Conservation (phyloP, 768 basidiomycete genomes). For the Tricholoma bakamatsutake region DNA sequence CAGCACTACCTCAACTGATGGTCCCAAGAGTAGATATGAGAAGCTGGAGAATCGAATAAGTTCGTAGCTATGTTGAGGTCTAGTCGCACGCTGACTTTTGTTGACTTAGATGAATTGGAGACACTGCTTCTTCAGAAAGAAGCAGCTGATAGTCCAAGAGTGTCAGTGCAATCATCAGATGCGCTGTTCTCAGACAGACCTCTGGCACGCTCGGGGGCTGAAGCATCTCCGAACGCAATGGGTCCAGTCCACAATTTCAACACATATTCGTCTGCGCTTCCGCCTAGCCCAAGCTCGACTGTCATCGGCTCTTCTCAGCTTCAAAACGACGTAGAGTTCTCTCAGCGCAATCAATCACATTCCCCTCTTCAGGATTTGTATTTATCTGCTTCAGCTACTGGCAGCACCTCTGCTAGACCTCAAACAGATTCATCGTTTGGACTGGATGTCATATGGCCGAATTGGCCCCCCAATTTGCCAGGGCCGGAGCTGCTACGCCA, state of each 20-base stretch:
- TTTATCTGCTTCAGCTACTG: conserved; percentile 9
- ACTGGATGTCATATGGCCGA: conserved; percentile 42
- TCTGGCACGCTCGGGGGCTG: not conserved
- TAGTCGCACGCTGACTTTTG: not conserved
- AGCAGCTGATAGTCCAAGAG: conserved; percentile 6
- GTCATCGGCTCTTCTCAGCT: conserved; percentile 4
- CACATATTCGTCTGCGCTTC: conserved; percentile 4
- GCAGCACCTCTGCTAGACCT: conserved; percentile 10
- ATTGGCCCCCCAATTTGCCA: conserved; percentile 63
- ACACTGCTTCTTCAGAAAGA: conserved; percentile 57
- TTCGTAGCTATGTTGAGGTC: conserved; percentile 25
- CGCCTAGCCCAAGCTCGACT: conserved; percentile 6
- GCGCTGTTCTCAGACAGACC: conserved; percentile 4
- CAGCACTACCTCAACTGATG: conserved; percentile 32
- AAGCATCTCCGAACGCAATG: not conserved
- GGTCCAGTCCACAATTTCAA: conserved; percentile 4
- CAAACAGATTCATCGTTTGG: conserved; percentile 17
- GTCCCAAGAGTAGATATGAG: conserved; percentile 57
- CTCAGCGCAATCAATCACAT: conserved; percentile 16
- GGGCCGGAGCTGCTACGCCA: conserved; percentile 57
- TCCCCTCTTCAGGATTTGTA: conserved; percentile 21
- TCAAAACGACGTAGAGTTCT: conserved; percentile 6
- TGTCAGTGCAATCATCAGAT: conserved; percentile 7
- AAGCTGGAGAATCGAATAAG: conserved; percentile 64
- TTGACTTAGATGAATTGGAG: conserved; percentile 57